A percentile compares a stretch with the other conserved stretches of the same genome.
Evolutionary conservation across 331 rosid species (phyloP).

Genomic region (Rosa hybrid): DNA sequence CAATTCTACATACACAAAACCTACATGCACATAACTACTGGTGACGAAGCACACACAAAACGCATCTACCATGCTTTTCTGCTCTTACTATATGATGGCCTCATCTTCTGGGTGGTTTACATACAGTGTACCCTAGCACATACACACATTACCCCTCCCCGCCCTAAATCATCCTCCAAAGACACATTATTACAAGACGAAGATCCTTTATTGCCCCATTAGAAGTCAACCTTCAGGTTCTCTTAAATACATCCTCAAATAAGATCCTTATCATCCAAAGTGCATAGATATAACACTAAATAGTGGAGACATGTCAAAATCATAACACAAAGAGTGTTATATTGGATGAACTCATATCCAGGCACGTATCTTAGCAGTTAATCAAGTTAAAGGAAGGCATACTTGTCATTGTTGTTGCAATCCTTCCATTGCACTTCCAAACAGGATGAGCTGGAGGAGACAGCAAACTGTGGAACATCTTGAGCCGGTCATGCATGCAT

Average conservation of each 20-base stretch:
- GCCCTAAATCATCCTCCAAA: not conserved
- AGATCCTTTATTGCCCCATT: not conserved
- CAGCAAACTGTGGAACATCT: conserved; percentile 42
- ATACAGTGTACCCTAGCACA: not conserved
- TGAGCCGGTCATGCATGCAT: conserved; percentile 56
- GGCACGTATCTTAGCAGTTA: not conserved
- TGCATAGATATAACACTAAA: not conserved
- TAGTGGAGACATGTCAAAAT: not conserved
- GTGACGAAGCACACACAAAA: not conserved
- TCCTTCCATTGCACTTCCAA: conserved; percentile 52
- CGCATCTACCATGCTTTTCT: not conserved
- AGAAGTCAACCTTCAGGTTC: not conserved
- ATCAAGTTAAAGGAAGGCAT: conserved; percentile 24
- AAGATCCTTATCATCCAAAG: not conserved
- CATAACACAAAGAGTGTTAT: not conserved
- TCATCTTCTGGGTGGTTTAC: conserved; percentile 5
- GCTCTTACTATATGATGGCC: not conserved
- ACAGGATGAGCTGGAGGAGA: conserved; percentile 35
- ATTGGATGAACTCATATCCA: not conserved
- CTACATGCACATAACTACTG: not conserved
- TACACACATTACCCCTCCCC: not conserved
- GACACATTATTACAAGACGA: not conserved
- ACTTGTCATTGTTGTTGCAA: conserved; percentile 40
- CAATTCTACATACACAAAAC: not conserved
- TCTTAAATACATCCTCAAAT: not conserved